Evolutionary conservation across 208 protist genomes (phyloP).

Genomic region (Crithidia sp.): DNA sequence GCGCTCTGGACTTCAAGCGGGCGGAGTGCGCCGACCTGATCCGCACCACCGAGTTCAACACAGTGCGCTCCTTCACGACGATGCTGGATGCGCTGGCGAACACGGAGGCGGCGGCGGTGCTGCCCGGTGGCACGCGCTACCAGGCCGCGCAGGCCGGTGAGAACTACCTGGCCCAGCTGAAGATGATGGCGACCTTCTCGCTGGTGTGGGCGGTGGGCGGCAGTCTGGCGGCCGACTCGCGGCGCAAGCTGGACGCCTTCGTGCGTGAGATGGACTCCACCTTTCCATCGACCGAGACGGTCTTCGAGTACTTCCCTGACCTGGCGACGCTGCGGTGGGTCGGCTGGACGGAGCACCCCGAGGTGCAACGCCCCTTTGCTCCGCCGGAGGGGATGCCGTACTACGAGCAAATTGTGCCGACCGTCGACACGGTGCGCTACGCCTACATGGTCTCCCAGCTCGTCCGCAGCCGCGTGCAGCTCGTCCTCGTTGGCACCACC

Average conservation of each 20-base stretch:
- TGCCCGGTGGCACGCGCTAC: conserved; percentile 69
- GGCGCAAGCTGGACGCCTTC: conserved; percentile 93
- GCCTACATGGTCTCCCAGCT: conserved; percentile 94
- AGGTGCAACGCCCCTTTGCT: conserved; percentile 85
- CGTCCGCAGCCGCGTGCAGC: conserved; percentile 82
- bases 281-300: conserved; percentile 96
- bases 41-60: conserved; percentile 84
- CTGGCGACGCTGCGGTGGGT: conserved; percentile 86
- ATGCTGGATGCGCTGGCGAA: conserved; percentile 97
- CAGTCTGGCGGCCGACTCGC: conserved; percentile 90
- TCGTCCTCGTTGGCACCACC: conserved; percentile 95
- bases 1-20: conserved; percentile 81
- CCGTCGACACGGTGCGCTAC: conserved; percentile 97
- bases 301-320: conserved; percentile 98
- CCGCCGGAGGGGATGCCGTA: conserved; percentile 91
- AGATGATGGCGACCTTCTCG: conserved; percentile 96
- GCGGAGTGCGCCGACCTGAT: conserved; percentile 92
- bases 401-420: conserved; percentile 97
- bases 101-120: conserved; percentile 72
- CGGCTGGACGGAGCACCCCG: conserved; percentile 94
- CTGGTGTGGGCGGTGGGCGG: conserved; percentile 96
- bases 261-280: conserved; percentile 95
- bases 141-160: conserved; percentile 85
- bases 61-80: conserved; percentile 92
- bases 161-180: conserved; percentile 91